Evolutionary conservation across 495 filamentous ascomycete species (phyloP).

Genomic region (Tuber indicum): DNA sequence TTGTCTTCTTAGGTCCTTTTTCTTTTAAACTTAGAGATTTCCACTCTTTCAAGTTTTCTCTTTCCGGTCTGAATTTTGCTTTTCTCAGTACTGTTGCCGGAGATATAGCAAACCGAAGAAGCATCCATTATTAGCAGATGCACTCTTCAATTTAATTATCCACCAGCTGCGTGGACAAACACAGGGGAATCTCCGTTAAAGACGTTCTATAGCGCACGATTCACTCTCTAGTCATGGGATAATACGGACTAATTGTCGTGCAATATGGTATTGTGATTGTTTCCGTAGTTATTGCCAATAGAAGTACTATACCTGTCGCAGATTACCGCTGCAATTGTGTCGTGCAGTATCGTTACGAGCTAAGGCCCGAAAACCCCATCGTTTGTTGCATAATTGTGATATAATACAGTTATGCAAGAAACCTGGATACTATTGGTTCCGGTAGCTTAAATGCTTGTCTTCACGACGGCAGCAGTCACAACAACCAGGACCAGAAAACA

Average conservation of each 20-base stretch:
- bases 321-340: background rate
- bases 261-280: background rate
- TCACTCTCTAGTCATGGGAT: background rate
- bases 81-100: too few species aligned
- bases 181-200: background rate
- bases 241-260: background rate
- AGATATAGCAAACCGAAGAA: background rate
- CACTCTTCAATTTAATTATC: background rate
- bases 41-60: too few species aligned
- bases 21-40: too few species aligned
- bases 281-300: background rate
- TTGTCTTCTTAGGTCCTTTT: too few species aligned
- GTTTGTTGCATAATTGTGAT: background rate
- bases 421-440: background rate
- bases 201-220: background rate
- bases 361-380: background rate
- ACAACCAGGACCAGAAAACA: background rate
- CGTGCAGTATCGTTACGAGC: background rate
- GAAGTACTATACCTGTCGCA: background rate
- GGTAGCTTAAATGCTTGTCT: background rate
- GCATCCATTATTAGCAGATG: background rate
- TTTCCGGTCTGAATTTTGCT: too few species aligned
- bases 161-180: background rate
- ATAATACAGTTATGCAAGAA: background rate
- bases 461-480: background rate